Percentiles rank a stretch among this genome's conserved stretches.
Evolutionary conservation across 2,329 filamentous ascomycete genomes (phyloP).

Genomic region (Fusarium sp.): DNA sequence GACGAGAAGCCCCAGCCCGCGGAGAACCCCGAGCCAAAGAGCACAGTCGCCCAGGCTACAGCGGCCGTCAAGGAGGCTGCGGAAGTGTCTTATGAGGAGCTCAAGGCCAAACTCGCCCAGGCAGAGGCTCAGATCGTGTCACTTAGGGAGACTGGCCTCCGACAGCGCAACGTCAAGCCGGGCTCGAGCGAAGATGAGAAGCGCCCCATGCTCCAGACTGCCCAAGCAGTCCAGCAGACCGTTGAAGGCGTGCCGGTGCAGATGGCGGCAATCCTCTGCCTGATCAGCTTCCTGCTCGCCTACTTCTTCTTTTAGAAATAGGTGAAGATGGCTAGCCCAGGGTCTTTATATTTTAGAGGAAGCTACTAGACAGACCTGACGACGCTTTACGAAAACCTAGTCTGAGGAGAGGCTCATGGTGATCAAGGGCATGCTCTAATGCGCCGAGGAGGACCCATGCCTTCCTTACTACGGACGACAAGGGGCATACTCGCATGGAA

Average conservation of each 20-base stretch:
- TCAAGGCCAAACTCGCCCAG: conserved; percentile 79
- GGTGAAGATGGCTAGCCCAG: conserved; percentile 1
- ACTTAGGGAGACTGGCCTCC: conserved; percentile 78
- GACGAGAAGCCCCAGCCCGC: conserved; percentile 41
- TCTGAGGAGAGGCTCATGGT: conserved; percentile 16
- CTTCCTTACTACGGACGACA: conserved; percentile 21
- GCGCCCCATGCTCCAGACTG: conserved; percentile 60
- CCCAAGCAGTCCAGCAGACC: conserved; percentile 67
- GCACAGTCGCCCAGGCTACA: conserved; percentile 53
- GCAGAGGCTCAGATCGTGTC: conserved; percentile 79
- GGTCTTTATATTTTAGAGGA: conserved; percentile 18
- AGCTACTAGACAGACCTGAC: conserved; percentile 35
- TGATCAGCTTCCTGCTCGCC: conserved; percentile 91
- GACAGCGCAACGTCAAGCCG: conserved; percentile 79
- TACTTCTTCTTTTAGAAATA: conserved; percentile 90
- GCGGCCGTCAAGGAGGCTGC: conserved; percentile 61
- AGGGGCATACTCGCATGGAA: conserved; percentile 11
- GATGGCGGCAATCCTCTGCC: conserved; percentile 83
- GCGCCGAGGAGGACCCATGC: conserved; percentile 27
- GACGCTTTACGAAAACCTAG: conserved; percentile 33
- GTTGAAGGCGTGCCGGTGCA: conserved; percentile 86
- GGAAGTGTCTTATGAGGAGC: conserved; percentile 64
- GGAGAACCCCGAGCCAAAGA: conserved; percentile 46
- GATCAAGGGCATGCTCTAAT: conserved; percentile 24
- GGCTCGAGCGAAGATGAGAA: conserved; percentile 62